Evolutionary conservation across 75 land plant species (phyloP), one percentile per base, ranked within the genome.

Genomic region (Picea sitchensis): DNA sequence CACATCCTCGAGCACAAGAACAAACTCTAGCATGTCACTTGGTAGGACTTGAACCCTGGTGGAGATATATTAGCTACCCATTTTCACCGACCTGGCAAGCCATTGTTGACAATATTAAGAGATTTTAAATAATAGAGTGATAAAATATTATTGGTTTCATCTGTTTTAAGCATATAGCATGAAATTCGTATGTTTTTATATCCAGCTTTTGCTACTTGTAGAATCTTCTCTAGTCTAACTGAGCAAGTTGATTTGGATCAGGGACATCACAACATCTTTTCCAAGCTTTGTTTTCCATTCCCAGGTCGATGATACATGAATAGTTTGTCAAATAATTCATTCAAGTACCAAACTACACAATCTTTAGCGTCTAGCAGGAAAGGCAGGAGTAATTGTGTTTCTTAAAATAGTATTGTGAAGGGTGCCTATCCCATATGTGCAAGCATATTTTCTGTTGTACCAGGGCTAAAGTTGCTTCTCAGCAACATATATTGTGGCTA

Each of bases 241-340:
- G 71, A 67, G 71, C 20, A 67, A 34, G 41, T 20, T 67, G 71
- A 36, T 34, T 67, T 67, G 71, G 34, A 20, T 7, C 92, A 90
- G 92, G 87, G 93, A 91, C 81, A 91, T 91, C 73, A 91, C 93
- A 26, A 91, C 93, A 32, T 80, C 93, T 13, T 91, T 91, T 78
- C 93, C 93, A 62, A 91, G 93, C 81, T 91, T 91, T 85, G 87
- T 91, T 13, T 91, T 91, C 74, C 92, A 91, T 78, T 87, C 93
- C 15, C 90, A 83, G 82, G 93, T 91, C 34, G 92, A 90, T 32
- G 93, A 91, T 61, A 88, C 85, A 54, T 91, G 84, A 82, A 67
- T 67, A 36, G 44, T 34, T 7, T 1, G 15, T 32, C 8, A 67
- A 34, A 67, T 67, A 2, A 18, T 32, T 36, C 71, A 34, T 67